Conservation (phyloP, 495 filamentous ascomycete genomes). For the Podospora appendiculata region DNA sequence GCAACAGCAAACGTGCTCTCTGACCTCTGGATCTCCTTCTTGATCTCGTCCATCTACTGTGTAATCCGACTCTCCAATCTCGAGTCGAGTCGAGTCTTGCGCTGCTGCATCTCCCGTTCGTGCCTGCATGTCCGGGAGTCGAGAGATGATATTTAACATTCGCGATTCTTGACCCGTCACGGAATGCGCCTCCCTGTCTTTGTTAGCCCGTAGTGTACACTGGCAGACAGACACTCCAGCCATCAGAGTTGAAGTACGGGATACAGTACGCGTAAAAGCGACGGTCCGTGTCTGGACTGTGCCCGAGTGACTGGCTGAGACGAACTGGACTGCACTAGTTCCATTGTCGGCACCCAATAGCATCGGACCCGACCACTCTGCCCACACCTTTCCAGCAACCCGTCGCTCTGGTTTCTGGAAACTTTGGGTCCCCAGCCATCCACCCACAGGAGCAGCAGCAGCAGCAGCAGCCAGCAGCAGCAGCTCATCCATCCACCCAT, state of each 20-base stretch:
- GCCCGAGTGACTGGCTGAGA: conserved; percentile 16
- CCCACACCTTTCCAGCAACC: conserved; percentile 15
- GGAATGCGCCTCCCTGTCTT: not conserved
- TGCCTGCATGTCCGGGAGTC: too few species aligned
- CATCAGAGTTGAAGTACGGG: not conserved
- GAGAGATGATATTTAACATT: too few species aligned
- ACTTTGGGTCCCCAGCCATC: conserved; percentile 10
- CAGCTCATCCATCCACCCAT: not conserved
- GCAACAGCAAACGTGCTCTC: too few species aligned
- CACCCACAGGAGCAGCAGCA: not conserved
- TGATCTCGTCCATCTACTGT: too few species aligned
- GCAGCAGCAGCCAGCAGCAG: not conserved
- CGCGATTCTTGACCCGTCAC: too few species aligned
- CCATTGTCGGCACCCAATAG: conserved; percentile 15
- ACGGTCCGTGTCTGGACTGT: not conserved
- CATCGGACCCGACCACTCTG: conserved; percentile 17
- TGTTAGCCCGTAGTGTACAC: not conserved
- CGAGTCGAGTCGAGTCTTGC: too few species aligned
- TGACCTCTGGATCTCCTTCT: too few species aligned
- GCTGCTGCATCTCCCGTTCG: too few species aligned
- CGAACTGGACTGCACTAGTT: conserved; percentile 16
- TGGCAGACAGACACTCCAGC: not conserved
- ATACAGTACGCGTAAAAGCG: not conserved
- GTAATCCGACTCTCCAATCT: too few species aligned
- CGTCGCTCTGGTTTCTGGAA: conserved; percentile 29